phyloP scores from a whole-genome alignment of 73 alveolate genomes.

The Paramecium tetraurelia region DNA sequence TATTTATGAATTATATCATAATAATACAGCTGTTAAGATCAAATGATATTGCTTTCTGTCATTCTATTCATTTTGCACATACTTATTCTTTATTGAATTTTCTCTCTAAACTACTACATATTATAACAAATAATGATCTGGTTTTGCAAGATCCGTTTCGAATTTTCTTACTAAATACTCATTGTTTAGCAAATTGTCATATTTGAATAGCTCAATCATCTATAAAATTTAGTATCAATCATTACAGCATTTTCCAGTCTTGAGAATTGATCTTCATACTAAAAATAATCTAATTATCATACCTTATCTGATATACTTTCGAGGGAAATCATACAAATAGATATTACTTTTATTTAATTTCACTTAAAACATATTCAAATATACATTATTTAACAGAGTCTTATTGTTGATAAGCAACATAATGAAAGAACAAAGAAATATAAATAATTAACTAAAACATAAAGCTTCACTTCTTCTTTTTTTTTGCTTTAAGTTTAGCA shows the following conservation, averaged over 20 bases:
- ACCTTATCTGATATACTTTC: conserved; percentile 31
- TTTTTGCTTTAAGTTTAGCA: not conserved
- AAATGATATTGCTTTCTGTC: not conserved
- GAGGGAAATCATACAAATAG: not conserved
- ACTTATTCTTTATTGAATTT: not conserved
- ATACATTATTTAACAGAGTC: not conserved
- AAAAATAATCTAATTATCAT: not conserved
- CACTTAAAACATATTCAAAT: not conserved
- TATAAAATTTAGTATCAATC: not conserved
- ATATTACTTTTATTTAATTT: not conserved
- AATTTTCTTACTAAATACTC: conserved; percentile 26
- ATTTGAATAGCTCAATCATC: conserved; percentile 32
- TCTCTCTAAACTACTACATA: not conserved
- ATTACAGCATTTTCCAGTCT: conserved; percentile 28
- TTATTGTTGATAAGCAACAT: not conserved
- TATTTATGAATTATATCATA: not conserved
- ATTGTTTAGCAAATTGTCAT: not conserved
- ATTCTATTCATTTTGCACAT: conserved; percentile 6
- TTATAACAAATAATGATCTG: not conserved
- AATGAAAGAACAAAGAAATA: not conserved
- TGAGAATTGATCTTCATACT: conserved; percentile 34
- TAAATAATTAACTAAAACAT: not conserved
- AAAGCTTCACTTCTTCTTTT: conserved; percentile 35
- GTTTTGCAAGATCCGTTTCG: not conserved
- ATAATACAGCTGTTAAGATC: conserved; percentile 18